Evolutionary conservation across 192 early-diverging fungal species (phyloP), one percentile per base, ranked within the genome.

Genomic region (Entomortierella beljakovae): DNA sequence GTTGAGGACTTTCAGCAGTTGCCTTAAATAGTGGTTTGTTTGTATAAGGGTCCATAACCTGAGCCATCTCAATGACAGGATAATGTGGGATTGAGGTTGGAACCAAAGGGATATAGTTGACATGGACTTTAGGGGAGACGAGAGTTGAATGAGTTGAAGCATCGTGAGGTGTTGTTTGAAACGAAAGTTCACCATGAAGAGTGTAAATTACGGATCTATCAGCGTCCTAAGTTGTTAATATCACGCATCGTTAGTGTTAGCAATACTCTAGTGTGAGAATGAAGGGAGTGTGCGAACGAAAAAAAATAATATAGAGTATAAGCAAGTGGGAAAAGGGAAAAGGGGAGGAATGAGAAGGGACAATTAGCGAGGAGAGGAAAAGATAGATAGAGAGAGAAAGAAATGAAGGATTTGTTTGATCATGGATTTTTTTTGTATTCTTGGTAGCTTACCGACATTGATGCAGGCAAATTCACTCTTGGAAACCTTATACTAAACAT

Each of bases 401-500:
- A 37, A 31, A 68, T 38, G 10, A 53, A 25, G 35, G 0, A 13
- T 38, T 6, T 38, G 37, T 6, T 8, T 8, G 37, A 38, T 38
- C 37, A 13, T 6, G n/a, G n/a, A n/a, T n/a, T n/a, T n/a, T n/a
- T n/a, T n/a, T n/a, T n/a, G n/a, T n/a, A n/a, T n/a, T n/a, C n/a
- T 38, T 38, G 6, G 49, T 22, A 34, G 26, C 75, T 59, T 52
- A 70, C 75, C 34, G 28, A 42, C 66, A 79, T 69, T 0, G 75
- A 70, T 0, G 75, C 59, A 6, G 75, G 75, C 25, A 79, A 50
- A 51, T 79, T 79, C 61, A 68, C 67, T 38, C 55, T 52, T 13
- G 75, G 75, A 42, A 79, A 79, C 51, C 65, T 79, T 48, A 79
- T 70, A 4, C 64, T 79, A 62, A 79, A 79, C 50, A 79, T 50